Percentiles rank a stretch among this genome's conserved stretches.
Evolutionary conservation across 2,329 filamentous ascomycete genomes (phyloP).

Genomic region (Scedosporium boydii): DNA sequence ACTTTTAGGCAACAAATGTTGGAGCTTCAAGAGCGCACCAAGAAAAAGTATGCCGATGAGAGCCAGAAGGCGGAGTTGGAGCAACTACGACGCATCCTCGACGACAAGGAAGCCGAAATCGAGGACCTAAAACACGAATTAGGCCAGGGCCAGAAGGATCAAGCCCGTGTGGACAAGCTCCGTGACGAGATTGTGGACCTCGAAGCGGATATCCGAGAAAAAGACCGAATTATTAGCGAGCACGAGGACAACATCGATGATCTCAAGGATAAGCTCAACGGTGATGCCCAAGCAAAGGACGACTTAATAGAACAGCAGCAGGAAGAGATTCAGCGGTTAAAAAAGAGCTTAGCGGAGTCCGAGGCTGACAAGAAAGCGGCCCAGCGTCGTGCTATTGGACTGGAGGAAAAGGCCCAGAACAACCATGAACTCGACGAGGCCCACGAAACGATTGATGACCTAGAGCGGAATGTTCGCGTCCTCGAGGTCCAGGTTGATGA

Average conservation of each 20-base stretch:
- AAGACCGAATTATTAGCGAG: conserved; percentile 62
- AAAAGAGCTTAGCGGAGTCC: conserved; percentile 34
- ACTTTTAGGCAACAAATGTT: conserved; percentile 71
- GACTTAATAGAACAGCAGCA: conserved; percentile 46
- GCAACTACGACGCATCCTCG: conserved; percentile 43
- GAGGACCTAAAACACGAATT: conserved; percentile 52
- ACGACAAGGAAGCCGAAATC: conserved; percentile 50
- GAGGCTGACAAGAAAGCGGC: conserved; percentile 50
- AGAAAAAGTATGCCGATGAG: conserved; percentile 65
- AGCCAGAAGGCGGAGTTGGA: conserved; percentile 54
- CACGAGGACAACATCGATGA: conserved; percentile 67
- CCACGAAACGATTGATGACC: conserved; percentile 47
- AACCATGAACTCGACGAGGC: conserved; percentile 45
- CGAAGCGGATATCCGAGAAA: conserved; percentile 66
- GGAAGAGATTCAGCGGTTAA: conserved; percentile 41
- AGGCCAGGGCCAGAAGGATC: conserved; percentile 44
- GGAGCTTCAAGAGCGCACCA: conserved; percentile 74
- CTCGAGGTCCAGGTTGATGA: conserved; percentile 46
- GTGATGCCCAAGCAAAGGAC: conserved; percentile 34
- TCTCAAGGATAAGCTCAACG: conserved; percentile 45
- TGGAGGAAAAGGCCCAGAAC: conserved; percentile 41
- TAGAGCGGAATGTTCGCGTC: conserved; percentile 44
- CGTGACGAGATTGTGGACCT: conserved; percentile 67
- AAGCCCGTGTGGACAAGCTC: conserved; percentile 54
- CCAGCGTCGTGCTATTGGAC: conserved; percentile 38